Conservation (phyloP, 768 basidiomycete genomes). For the Phaeolepiota aurea region DNA sequence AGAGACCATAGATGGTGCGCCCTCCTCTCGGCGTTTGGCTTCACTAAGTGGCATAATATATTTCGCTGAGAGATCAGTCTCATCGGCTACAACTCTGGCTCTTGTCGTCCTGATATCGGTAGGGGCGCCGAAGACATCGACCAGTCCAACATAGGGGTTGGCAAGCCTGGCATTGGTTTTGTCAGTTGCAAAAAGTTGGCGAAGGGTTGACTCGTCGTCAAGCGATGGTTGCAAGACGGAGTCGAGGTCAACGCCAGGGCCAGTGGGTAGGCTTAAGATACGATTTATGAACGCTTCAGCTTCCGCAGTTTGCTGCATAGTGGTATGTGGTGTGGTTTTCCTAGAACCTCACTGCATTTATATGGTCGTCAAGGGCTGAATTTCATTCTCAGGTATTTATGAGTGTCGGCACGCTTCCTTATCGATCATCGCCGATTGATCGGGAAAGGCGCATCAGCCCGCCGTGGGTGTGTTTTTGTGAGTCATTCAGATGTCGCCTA, state of each 20-base stretch:
- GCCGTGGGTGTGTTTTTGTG: no score
- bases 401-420: no score
- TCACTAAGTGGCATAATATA: slow-evolving; percentile 47
- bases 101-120: slow-evolving; percentile 38
- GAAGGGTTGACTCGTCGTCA: slow-evolving; percentile 46
- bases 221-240: slow-evolving; percentile 40
- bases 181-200: slow-evolving; percentile 49
- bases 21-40: slow-evolving; percentile 36
- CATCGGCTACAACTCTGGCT: slow-evolving; percentile 36
- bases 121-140: slow-evolving; percentile 49
- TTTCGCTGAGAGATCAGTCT: slow-evolving; percentile 34
- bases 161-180: slow-evolving; percentile 32
- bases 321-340: not conserved
- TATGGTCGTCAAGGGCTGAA: not conserved
- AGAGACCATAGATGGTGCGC: slow-evolving; percentile 37
- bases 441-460: no score
- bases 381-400: no score
- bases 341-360: not conserved
- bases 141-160: slow-evolving; percentile 47
- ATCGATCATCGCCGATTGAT: no score
- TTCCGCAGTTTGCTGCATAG: slow-evolving; percentile 16
- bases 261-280: slow-evolving; percentile 12
- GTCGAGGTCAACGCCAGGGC: slow-evolving; percentile 9
- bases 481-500: no score
- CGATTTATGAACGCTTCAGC: slow-evolving; percentile 15